Evolutionary conservation across 106 monocot species (phyloP), one percentile per base, ranked within the genome.

Genomic region (Allium fistulosum): DNA sequence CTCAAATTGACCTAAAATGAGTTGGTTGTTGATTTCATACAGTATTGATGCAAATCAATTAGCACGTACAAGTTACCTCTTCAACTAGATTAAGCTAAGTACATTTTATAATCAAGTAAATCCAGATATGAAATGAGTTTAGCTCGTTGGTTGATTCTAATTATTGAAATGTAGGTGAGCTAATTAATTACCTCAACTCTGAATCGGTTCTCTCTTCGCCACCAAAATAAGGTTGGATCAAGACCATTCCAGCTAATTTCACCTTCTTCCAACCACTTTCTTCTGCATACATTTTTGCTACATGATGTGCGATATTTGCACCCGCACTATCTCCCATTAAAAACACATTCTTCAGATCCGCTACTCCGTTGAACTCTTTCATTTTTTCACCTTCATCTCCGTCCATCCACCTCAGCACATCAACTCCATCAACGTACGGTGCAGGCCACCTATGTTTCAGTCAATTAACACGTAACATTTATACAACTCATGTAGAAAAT

Each of bases 171-270:
- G 37, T 37, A 2, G 37, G 37, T 37, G 37, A 37, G 37, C 37
- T 37, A 37, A 37, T 37, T 37, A 37, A 37, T 37, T 37, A 37
- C 37, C 37, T 37, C 17, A 52, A 7, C 84, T 84, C 84, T 59
- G 84, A 60, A 49, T 77, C 72, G 53, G 80, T 84, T 65, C 77
- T 60, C 48, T 80, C 80, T 15, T 70, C 71, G 10, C 84, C 84
- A 3, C 80, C 84, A 15, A 80, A 77, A 61, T 14, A 84, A 10
- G 84, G 84, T 66, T 84, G 84, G 70, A 80, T 68, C 8, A 74
- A 7, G 1, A 84, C 56, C 11, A 84, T 9, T 11, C 84, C 84
- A 4, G 13, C 45, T 5, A 84, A 9, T 10, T 8, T 9, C 8
- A 84, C 26, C 26, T 10, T 51, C 52, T 60, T 50, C 66, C 58